phyloP scores from a whole-genome alignment of 805 yeast species.

The Wickerhamiella siamensis region DNA sequence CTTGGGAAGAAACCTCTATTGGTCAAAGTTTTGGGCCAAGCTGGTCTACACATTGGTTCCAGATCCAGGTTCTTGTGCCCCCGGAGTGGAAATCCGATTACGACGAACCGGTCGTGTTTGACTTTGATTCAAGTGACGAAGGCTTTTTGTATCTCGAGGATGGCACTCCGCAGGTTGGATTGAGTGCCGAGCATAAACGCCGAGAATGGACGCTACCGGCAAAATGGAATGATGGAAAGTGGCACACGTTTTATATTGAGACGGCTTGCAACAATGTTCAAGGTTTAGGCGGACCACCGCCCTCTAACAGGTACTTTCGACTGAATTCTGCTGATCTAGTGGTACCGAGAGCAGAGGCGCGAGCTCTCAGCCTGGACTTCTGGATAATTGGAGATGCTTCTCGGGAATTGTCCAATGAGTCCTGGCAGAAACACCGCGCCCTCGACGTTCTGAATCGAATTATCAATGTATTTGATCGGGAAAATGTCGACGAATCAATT shows the following conservation, averaged over 20 bases:
- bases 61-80: constrained; percentile 52
- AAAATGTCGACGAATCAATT: constrained; percentile 40
- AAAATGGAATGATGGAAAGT: constrained; percentile 35
- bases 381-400: constrained; percentile 87
- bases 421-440: constrained; percentile 77
- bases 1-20: constrained; percentile 29
- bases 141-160: constrained; percentile 58
- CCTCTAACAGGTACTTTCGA: constrained; percentile 55
- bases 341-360: constrained; percentile 66
- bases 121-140: constrained; percentile 81
- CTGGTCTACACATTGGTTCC: constrained; percentile 96
- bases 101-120: constrained; percentile 44
- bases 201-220: constrained; percentile 56
- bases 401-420: constrained; percentile 58
- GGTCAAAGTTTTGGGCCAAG: constrained; percentile 84
- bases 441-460: constrained; percentile 65
- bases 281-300: constrained; percentile 62
- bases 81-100: constrained; percentile 36
- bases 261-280: constrained; percentile 92
- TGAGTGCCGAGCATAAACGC: constrained; percentile 67
- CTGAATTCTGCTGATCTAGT: constrained; percentile 62
- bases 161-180: constrained; percentile 67
- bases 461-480: constrained; percentile 69
- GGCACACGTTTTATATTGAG: constrained; percentile 66
- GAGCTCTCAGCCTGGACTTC: constrained; percentile 64